Evolutionary conservation across 139 green algal species (phyloP).

Genomic region (Coelastrella sp.): DNA sequence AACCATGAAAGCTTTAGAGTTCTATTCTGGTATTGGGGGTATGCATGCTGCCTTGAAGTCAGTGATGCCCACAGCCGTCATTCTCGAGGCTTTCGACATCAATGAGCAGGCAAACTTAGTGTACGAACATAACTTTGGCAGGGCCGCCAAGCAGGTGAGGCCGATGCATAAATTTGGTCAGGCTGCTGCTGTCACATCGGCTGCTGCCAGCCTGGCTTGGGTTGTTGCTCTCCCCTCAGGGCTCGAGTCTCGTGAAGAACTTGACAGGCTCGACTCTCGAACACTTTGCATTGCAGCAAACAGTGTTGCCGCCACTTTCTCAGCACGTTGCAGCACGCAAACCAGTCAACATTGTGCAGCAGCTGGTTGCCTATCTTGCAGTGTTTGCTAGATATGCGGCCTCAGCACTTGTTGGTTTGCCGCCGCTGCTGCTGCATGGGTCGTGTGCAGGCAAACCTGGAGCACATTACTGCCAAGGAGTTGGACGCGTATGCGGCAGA

Average conservation of each 20-base stretch:
- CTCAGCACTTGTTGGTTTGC: not conserved
- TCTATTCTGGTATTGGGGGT: conserved; percentile 71
- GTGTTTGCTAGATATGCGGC: not conserved
- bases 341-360: not conserved
- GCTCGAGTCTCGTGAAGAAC: too few relatives aligned
- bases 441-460: conserved; percentile 68
- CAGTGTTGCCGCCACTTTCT: not conserved
- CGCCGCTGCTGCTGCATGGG: too few relatives aligned
- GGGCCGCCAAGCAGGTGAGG: conserved; percentile 53
- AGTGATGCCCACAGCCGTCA: conserved; percentile 3
- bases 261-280: too few relatives aligned
- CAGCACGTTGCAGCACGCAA: not conserved
- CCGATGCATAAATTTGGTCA: not conserved
- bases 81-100: conserved; percentile 83
- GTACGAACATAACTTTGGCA: conserved; percentile 80
- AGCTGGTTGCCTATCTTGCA: too few relatives aligned
- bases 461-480: conserved; percentile 51
- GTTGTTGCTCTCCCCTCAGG: too few relatives aligned
- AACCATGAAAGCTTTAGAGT: conserved; percentile 15
- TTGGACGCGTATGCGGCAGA: conserved; percentile 68
- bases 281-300: too few relatives aligned
- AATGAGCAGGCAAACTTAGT: conserved; percentile 79
- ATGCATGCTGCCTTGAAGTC: conserved; percentile 69
- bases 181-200: not conserved
- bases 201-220: not conserved